Percentiles rank a stretch among this genome's conserved stretches.
phyloP scores from a whole-genome alignment of 2,329 filamentous ascomycete species.

The Beauveria sp. region DNA sequence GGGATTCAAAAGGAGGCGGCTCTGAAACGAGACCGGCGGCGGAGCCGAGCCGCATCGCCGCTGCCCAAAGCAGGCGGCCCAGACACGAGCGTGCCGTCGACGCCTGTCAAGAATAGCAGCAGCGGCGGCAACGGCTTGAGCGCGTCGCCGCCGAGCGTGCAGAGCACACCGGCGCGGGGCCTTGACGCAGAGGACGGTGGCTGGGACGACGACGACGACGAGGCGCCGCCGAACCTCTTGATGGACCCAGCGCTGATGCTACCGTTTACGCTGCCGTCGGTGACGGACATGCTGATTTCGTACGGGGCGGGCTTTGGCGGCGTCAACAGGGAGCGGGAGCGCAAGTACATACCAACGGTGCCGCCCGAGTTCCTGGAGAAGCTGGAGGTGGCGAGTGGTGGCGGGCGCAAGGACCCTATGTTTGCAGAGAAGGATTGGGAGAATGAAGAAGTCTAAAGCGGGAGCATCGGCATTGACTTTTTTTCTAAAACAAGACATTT shows the following conservation, averaged over 20 bases:
- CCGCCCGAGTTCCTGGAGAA: slow-evolving; percentile 88
- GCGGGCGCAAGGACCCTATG: slow-evolving; percentile 42
- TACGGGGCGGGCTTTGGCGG: slow-evolving; percentile 94
- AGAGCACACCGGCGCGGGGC: slow-evolving; percentile 30
- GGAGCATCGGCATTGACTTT: not conserved
- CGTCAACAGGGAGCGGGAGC: slow-evolving; percentile 79
- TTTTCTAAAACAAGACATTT: not conserved
- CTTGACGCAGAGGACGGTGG: slow-evolving; percentile 33
- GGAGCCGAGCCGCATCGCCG: slow-evolving; percentile 39
- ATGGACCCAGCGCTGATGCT: slow-evolving; percentile 87
- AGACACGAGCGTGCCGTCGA: slow-evolving; percentile 31
- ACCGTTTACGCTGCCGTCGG: slow-evolving; percentile 89
- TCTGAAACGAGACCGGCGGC: slow-evolving; percentile 46
- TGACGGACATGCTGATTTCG: slow-evolving; percentile 92
- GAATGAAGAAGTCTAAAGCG: slow-evolving; percentile 48
- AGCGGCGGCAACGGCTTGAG: slow-evolving; percentile 38
- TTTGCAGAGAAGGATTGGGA: slow-evolving; percentile 60
- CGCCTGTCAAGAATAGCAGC: slow-evolving; percentile 33
- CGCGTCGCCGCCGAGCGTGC: slow-evolving; percentile 30
- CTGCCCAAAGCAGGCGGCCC: slow-evolving; percentile 19
- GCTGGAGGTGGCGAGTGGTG: slow-evolving; percentile 55
- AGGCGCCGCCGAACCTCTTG: slow-evolving; percentile 66
- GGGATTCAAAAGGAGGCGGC: slow-evolving; percentile 67
- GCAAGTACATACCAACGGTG: slow-evolving; percentile 93
- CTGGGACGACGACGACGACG: slow-evolving; percentile 53